Evolutionary conservation across 345 rosid genomes (phyloP).

Genomic region (Brassica juncea): DNA sequence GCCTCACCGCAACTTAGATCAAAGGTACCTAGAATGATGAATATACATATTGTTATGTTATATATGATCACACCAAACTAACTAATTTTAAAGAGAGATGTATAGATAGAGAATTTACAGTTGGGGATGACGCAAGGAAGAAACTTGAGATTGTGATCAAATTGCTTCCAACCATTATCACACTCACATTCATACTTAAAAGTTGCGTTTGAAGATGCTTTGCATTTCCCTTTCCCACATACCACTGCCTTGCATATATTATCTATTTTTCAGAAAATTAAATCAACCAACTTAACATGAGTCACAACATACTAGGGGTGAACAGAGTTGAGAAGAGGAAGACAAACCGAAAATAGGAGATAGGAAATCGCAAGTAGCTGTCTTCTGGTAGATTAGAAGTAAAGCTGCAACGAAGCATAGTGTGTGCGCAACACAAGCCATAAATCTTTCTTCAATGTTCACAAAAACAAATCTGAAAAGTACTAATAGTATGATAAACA

Average conservation of each 20-base stretch:
- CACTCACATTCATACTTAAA: slow-evolving; percentile 60
- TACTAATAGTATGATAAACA: neutral
- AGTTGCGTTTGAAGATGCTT: slow-evolving; percentile 43
- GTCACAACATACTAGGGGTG: neutral
- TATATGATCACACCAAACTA: slow-evolving; percentile 13
- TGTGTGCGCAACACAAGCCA: slow-evolving; percentile 38
- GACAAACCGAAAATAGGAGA: slow-evolving; percentile 45
- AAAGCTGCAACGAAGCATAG: slow-evolving; percentile 31
- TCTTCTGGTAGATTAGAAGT: slow-evolving; percentile 38
- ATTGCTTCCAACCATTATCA: slow-evolving; percentile 75
- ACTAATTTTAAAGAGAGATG: slow-evolving; percentile 6
- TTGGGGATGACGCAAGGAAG: slow-evolving; percentile 85
- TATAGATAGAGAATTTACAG: slow-evolving; percentile 49
- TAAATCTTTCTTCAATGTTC: slow-evolving; percentile 20
- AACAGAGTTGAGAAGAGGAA: slow-evolving; percentile 9
- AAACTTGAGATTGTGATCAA: slow-evolving; percentile 51
- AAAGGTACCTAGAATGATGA: slow-evolving; percentile 51
- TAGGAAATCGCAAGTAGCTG: slow-evolving; percentile 36
- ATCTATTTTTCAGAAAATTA: slow-evolving; percentile 38
- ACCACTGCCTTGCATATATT: slow-evolving; percentile 54
- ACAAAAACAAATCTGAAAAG: slow-evolving; percentile 1
- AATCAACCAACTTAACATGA: slow-evolving; percentile 13
- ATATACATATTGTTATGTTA: neutral
- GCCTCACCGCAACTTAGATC: slow-evolving; percentile 49
- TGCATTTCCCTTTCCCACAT: slow-evolving; percentile 74